phyloP scores from a whole-genome alignment of 148 eudicot species.

The Polygonum maritimum region DNA sequence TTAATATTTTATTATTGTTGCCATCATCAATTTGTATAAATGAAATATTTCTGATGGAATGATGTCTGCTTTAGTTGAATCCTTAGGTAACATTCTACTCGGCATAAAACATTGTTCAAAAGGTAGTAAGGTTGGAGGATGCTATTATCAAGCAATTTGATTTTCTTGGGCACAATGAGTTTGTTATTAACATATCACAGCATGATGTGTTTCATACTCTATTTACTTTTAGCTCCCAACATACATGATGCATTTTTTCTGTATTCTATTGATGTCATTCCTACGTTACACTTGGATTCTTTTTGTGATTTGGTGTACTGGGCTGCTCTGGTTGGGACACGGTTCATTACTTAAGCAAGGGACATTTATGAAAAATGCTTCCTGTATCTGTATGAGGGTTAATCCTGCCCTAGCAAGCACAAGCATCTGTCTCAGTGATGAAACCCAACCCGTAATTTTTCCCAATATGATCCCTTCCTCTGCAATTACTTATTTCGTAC shows the following conservation, averaged over 20 bases:
- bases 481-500: not conserved
- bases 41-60: not conserved
- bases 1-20: not conserved
- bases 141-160: not conserved
- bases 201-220: not conserved
- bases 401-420: not conserved
- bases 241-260: not conserved
- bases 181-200: not conserved
- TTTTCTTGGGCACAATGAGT: not conserved
- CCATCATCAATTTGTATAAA: not conserved
- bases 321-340: not conserved
- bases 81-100: not conserved
- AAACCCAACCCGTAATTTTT: not conserved
- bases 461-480: not conserved
- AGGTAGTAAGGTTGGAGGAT: not conserved
- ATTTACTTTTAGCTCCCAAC: not conserved
- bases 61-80: not conserved
- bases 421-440: not conserved
- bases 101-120: not conserved
- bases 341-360: not conserved
- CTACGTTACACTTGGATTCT: not conserved
- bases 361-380: not conserved
- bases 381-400: not conserved
- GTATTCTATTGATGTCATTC: not conserved
- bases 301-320: not conserved